These are phyloP conservation scores for Pseudonitzschia multistriata DNA, from an alignment of 108 stramenopile genomes.

Conservation along the genomic window DNA sequence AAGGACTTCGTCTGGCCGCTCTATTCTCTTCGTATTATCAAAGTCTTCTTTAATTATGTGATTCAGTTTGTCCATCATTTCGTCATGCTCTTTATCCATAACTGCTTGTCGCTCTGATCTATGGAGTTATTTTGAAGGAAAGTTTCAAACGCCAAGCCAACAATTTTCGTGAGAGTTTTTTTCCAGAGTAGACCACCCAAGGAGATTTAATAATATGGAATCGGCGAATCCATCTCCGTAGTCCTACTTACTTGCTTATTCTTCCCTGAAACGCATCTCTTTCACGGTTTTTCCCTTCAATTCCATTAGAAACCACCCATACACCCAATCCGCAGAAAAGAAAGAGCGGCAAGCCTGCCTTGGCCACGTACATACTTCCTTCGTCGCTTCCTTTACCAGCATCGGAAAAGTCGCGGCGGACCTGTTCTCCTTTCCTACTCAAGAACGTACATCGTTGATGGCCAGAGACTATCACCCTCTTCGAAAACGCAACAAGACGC, in stretches of 20 bases:
- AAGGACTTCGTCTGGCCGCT: constrained; percentile 85
- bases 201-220: background rate
- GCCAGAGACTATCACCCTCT: background rate
- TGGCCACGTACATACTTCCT: constrained; percentile 25
- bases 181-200: background rate
- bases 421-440: background rate
- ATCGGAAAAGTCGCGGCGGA: background rate
- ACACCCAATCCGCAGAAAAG: constrained; percentile 78
- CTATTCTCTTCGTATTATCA: constrained; percentile 89
- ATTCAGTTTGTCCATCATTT: constrained; percentile 86
- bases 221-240: background rate
- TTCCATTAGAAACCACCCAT: constrained; percentile 70
- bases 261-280: constrained; percentile 73
- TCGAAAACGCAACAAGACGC: background rate
- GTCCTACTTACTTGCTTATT: constrained; percentile 54
- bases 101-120: constrained; percentile 77
- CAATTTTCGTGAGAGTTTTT: background rate
- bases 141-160: constrained; percentile 3
- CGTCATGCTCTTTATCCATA: constrained; percentile 75
- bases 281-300: constrained; percentile 86
- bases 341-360: constrained; percentile 80
- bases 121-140: background rate
- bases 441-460: background rate
- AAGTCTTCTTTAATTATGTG: constrained; percentile 66
- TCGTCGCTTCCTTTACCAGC: constrained; percentile 14